Evolutionary conservation across 1,284 basidiomycete genomes (phyloP), one percentile per base, ranked within the genome.

Genomic region (Golubevia pallescens): DNA sequence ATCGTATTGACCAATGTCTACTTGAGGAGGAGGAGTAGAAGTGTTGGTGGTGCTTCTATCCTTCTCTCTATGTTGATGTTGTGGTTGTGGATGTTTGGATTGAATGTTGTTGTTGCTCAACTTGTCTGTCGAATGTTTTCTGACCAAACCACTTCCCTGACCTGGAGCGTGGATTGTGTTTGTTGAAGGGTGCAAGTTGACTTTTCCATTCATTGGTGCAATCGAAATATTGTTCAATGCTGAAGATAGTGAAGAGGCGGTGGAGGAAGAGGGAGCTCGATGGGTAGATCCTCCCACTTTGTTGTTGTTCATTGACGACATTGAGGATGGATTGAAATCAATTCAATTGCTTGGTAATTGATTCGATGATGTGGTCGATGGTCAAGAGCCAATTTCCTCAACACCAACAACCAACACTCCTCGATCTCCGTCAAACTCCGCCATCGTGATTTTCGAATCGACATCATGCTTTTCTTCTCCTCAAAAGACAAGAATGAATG

Each of bases 1-100:
- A 59, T 85, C 83, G 58, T 85, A 85, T 2, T 67, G 62, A 1
- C 83, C 83, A 0, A 85, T 70, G 48, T 85, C 78, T 51, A 84
- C 56, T 13, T 48, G 8, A 10, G 16, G 42, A 48, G 42, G 42
- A 13, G 8, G 42, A 48, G 42, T 48, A 28, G 28, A 28, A 28
- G 28, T 28, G 28, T 28, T 28, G 28, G 28, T 28, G 28, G 28
- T 28, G 28, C 28, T 28, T 48, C 42, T 48, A 13, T 48, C 42
- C 16, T 16, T 10, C 8, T 13, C 42, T 16, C 16, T 10, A 13
- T 10, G 16, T 48, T 48, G 42, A 13, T 10, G 16, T 48, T 48
- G 42, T 4, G 72, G 67, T 1, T 68, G 72, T 54, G 68, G 61
- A 60, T 70, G 70, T 57, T 67, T 69, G 58, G 54, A 28, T 19